Percentiles rank a stretch among this genome's conserved stretches.
Evolutionary conservation across 805 yeast genomes (phyloP).

Genomic region (Wickerhamomyces chaumierensis): DNA sequence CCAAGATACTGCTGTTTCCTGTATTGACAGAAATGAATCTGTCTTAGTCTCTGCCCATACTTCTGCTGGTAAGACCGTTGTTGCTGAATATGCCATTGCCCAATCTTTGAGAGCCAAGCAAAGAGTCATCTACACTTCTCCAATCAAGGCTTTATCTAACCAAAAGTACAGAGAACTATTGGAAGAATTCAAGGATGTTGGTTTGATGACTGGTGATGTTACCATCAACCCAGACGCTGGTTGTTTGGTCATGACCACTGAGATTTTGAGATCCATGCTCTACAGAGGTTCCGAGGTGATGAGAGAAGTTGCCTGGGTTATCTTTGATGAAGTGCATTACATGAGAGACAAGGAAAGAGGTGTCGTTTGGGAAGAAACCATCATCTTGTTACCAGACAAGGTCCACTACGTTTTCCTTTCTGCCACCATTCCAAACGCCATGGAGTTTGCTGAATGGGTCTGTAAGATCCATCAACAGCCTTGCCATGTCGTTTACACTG

Average conservation of each 20-base stretch:
- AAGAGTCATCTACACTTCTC: conserved; percentile 92
- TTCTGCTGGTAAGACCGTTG: conserved; percentile 97
- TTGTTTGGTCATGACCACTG: conserved; percentile 97
- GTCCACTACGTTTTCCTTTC: conserved; percentile 89
- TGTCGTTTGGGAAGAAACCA: conserved; percentile 99
- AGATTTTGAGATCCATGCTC: conserved; percentile 91
- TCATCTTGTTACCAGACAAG: conserved; percentile 89
- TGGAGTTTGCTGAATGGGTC: conserved; percentile 98
- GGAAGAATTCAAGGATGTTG: conserved; percentile 91
- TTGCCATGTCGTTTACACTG: conserved; percentile 96
- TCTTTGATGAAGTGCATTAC: conserved; percentile 96
- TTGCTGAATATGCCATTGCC: conserved; percentile 98
- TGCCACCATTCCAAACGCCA: conserved; percentile 95
- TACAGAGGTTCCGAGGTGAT: conserved; percentile 96
- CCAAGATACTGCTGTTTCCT: conserved; percentile 92
- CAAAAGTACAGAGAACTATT: conserved; percentile 84
- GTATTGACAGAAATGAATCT: conserved; percentile 89
- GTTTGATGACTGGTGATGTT: conserved; percentile 98
- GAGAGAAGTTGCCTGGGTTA: conserved; percentile 98
- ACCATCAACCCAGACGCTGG: conserved; percentile 98
- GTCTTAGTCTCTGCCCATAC: conserved; percentile 97
- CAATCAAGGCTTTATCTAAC: conserved; percentile 83
- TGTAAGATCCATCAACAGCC: conserved; percentile 93
- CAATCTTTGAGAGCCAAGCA: conserved; percentile 86
- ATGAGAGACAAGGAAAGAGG: conserved; percentile 98